These are phyloP conservation scores for Exobasidium rhododendri DNA, from an alignment of 1,284 basidiomycete species.

Conservation along the genomic window DNA sequence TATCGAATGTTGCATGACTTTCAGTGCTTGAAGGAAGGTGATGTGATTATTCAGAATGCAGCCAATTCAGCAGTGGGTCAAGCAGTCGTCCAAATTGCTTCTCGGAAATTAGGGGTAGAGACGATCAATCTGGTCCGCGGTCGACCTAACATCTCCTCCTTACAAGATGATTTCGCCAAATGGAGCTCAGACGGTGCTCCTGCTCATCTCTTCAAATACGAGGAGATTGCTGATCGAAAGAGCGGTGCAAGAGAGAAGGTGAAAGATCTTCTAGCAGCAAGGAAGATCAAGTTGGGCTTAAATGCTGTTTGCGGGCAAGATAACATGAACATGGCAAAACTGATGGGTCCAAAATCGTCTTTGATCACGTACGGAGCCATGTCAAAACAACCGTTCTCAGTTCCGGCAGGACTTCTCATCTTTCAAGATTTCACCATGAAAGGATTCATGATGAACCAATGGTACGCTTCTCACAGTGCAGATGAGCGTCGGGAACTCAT, in stretches of 20 bases:
- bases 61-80: constrained; percentile 67
- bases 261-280: constrained; percentile 18
- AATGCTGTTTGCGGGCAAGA: constrained; percentile 75
- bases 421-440: constrained; percentile 61
- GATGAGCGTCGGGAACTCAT: constrained; percentile 58
- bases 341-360: constrained; percentile 63
- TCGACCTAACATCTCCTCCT: constrained; percentile 10
- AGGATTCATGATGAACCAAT: constrained; percentile 55
- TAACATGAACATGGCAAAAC: constrained; percentile 66
- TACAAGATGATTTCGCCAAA: constrained; percentile 9
- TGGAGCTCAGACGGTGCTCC: constrained; percentile 11
- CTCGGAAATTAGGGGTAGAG: constrained; percentile 16
- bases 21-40: constrained; percentile 63
- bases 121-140: constrained; percentile 19
- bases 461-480: constrained; percentile 60
- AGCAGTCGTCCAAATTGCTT: constrained; percentile 19
- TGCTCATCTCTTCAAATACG: constrained; percentile 62
- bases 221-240: constrained; percentile 56
- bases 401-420: constrained; percentile 76
- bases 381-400: constrained; percentile 72
- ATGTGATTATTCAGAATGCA: constrained; percentile 78
- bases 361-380: constrained; percentile 83
- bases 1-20: constrained; percentile 75
- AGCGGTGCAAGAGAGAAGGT: constrained; percentile 14
- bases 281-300: constrained; percentile 62